Evolutionary conservation across 495 filamentous ascomycete genomes (phyloP).

Genomic region (Trichoderma orchidacearum): DNA sequence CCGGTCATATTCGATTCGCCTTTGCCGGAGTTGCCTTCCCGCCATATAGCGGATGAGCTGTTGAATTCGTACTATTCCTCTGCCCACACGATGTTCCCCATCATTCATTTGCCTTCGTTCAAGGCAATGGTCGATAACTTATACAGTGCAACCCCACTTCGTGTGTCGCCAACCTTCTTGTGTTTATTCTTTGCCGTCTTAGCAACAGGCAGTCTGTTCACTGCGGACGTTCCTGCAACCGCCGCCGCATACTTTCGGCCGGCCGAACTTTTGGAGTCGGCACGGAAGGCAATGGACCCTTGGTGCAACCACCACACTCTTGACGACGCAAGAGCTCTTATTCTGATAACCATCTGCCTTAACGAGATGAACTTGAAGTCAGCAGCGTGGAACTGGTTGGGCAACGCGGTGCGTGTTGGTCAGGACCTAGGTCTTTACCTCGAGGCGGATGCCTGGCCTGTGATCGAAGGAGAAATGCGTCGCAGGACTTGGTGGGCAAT

Average conservation of each 20-base stretch:
- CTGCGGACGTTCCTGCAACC: conserved; percentile 30
- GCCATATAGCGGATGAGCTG: conserved; percentile 59
- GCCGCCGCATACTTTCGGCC: conserved; percentile 45
- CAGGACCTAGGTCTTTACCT: conserved; percentile 81
- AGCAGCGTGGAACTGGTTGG: conserved; percentile 82
- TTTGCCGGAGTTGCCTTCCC: conserved; percentile 55
- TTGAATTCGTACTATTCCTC: conserved; percentile 60
- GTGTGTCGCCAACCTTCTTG: conserved; percentile 46
- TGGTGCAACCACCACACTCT: conserved; percentile 75
- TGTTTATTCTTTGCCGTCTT: conserved; percentile 76
- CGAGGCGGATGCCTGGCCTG: conserved; percentile 58
- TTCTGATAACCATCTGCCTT: conserved; percentile 68
- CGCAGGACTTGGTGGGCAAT: conserved; percentile 89
- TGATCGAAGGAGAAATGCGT: conserved; percentile 79
- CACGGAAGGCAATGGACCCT: conserved; percentile 56
- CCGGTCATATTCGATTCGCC: conserved; percentile 34
- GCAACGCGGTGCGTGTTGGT: conserved; percentile 66
- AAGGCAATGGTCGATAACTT: conserved; percentile 59
- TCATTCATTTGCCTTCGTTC: conserved; percentile 86
- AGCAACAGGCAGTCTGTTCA: conserved; percentile 73
- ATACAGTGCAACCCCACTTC: conserved; percentile 37
- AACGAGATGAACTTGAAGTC: conserved; percentile 82
- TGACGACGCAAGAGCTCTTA: conserved; percentile 59
- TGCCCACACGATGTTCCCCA: conserved; percentile 66
- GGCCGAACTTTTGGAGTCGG: conserved; percentile 55